phyloP scores from a whole-genome alignment of 306 rosid genomes.

The Glycyrrhiza uralensis region DNA sequence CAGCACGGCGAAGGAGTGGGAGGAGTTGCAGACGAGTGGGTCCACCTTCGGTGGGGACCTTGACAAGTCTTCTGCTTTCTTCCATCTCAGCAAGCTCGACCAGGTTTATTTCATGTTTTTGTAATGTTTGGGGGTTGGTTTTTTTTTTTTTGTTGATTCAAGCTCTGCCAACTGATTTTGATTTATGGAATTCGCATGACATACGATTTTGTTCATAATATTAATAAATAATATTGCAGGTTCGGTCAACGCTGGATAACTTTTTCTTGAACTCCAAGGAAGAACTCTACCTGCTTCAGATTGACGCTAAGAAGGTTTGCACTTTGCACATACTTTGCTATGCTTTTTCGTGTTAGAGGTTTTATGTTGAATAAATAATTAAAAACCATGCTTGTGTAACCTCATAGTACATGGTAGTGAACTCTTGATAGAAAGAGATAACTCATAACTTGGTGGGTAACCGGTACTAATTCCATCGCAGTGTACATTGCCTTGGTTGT shows the following conservation, averaged over 20 bases:
- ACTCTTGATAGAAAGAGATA: background rate
- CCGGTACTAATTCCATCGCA: background rate
- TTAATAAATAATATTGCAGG: conserved; percentile 42
- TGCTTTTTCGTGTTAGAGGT: background rate
- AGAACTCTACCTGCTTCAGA: conserved; percentile 78
- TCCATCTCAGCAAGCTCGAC: conserved; percentile 77
- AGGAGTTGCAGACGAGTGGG: conserved; percentile 51
- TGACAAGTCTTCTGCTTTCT: conserved; percentile 66
- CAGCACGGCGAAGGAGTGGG: conserved; percentile 66
- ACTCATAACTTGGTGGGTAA: background rate
- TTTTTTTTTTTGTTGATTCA: too few relatives aligned
- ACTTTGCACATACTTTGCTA: conserved; percentile 1
- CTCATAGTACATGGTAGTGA: background rate
- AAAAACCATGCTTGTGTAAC: background rate
- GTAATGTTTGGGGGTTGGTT: too few relatives aligned
- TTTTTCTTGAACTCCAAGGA: conserved; percentile 52
- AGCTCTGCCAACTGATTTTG: too few relatives aligned
- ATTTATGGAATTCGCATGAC: background rate
- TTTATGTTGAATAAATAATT: background rate
- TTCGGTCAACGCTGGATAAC: conserved; percentile 55
- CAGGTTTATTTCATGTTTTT: conserved; percentile 54
- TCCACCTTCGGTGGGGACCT: conserved; percentile 56
- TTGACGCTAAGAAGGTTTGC: conserved; percentile 69
- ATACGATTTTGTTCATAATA: background rate
- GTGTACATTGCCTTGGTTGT: background rate